Evolutionary conservation across 2,329 filamentous ascomycete species (phyloP).

Genomic region (Fusarium proliferatum): DNA sequence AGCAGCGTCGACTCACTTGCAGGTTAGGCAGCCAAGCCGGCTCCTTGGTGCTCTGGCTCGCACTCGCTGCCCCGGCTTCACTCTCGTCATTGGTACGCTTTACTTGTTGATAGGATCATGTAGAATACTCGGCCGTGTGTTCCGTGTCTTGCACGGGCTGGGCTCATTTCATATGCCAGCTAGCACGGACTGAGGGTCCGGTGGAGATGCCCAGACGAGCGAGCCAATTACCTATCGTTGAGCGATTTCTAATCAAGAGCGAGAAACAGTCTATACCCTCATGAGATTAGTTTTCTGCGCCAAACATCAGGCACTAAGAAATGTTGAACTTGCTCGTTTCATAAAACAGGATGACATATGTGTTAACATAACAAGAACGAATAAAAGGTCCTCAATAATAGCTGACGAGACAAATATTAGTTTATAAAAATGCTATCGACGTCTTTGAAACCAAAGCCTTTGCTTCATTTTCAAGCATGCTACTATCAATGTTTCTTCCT

Average conservation of each 20-base stretch:
- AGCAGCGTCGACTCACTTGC: not conserved
- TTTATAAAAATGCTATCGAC: too few relatives aligned
- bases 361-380: too few relatives aligned
- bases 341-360: too few relatives aligned
- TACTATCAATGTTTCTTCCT: too few relatives aligned
- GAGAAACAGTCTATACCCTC: not conserved
- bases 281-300: not conserved
- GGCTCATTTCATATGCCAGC: not conserved
- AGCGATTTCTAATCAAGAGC: too few relatives aligned
- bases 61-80: not conserved
- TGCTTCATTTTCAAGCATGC: too few relatives aligned
- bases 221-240: fast-evolving
- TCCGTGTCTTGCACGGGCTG: not conserved
- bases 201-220: not conserved
- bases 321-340: too few relatives aligned
- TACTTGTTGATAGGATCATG: not conserved
- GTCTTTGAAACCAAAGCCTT: too few relatives aligned
- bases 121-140: not conserved
- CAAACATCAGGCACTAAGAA: too few relatives aligned
- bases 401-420: too few relatives aligned
- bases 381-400: too few relatives aligned
- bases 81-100: not conserved
- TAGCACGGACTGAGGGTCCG: not conserved
- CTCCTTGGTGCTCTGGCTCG: not conserved
- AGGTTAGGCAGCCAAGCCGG: not conserved